Percentiles rank a stretch among this genome's conserved stretches.
These are phyloP conservation scores for Luvunga scandens DNA, from an alignment of 345 rosid species.

Conservation along the genomic window DNA sequence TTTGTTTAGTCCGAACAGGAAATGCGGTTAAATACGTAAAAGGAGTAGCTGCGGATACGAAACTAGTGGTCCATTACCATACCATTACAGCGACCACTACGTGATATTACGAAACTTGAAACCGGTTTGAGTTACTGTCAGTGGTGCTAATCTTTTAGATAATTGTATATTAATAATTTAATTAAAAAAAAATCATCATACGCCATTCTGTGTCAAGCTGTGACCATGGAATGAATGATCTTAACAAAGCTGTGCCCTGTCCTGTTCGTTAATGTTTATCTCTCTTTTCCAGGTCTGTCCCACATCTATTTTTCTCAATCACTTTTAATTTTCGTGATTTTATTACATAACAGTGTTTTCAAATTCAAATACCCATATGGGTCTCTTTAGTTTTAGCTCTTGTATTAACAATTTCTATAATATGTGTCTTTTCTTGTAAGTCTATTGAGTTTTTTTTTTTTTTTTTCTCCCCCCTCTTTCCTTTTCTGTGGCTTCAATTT, in stretches of 20 bases:
- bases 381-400: conserved; percentile 13
- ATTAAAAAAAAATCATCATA: no score
- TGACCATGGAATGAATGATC: conserved; percentile 14
- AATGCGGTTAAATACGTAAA: background rate
- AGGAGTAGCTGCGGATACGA: no score
- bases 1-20: background rate
- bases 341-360: background rate
- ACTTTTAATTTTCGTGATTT: background rate
- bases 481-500: background rate
- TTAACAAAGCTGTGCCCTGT: conserved; percentile 19
- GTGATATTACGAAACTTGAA: conserved; percentile 13
- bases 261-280: conserved; percentile 11
- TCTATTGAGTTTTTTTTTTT: background rate
- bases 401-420: background rate
- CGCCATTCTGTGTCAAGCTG: conserved; percentile 13
- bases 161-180: background rate
- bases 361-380: background rate
- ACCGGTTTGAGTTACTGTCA: conserved; percentile 5
- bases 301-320: background rate
- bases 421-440: background rate
- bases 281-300: conserved; percentile 22
- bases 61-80: background rate
- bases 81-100: background rate
- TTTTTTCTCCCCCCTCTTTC: no score
- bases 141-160: background rate